phyloP scores from a whole-genome alignment of 176 grass and related monocot species.

The Triticum timopheevii region DNA sequence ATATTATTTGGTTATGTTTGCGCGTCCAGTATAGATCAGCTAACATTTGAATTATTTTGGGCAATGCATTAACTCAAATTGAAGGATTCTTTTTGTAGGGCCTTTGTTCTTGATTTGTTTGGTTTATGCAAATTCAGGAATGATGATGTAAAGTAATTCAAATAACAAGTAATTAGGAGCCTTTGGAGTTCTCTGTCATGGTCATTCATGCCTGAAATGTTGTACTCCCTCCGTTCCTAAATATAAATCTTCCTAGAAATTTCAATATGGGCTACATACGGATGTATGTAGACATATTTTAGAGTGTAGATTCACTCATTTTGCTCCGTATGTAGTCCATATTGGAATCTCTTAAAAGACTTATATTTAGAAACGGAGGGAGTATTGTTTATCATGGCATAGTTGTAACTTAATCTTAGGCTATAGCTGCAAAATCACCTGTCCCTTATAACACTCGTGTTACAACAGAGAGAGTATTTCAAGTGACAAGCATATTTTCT shows the following conservation, averaged over 20 bases:
- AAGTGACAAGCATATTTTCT: not conserved
- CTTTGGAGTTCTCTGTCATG: not conserved
- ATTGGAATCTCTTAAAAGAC: too few species aligned
- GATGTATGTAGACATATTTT: too few species aligned
- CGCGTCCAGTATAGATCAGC: not conserved
- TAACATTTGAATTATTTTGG: slow-evolving; percentile 3
- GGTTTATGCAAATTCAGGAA: not conserved
- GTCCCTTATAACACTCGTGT: not conserved
- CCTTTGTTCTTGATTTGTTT: not conserved
- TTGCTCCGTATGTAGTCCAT: too few species aligned
- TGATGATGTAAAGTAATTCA: not conserved
- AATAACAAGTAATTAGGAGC: not conserved
- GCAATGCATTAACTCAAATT: not conserved
- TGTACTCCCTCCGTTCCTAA: not conserved
- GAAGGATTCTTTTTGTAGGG: slow-evolving; percentile 1
- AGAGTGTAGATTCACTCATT: too few species aligned
- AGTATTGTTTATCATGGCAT: not conserved
- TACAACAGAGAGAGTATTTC: not conserved
- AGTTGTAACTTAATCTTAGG: not conserved
- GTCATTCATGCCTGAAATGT: not conserved
- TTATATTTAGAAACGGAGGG: too few species aligned
- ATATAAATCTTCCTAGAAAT: too few species aligned
- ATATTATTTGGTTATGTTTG: not conserved
- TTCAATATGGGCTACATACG: too few species aligned
- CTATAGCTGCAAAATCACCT: not conserved